Base-by-base conservation (phyloP, 2,329 filamentous ascomycete genomes). In the Juglanconis sp. region DNA sequence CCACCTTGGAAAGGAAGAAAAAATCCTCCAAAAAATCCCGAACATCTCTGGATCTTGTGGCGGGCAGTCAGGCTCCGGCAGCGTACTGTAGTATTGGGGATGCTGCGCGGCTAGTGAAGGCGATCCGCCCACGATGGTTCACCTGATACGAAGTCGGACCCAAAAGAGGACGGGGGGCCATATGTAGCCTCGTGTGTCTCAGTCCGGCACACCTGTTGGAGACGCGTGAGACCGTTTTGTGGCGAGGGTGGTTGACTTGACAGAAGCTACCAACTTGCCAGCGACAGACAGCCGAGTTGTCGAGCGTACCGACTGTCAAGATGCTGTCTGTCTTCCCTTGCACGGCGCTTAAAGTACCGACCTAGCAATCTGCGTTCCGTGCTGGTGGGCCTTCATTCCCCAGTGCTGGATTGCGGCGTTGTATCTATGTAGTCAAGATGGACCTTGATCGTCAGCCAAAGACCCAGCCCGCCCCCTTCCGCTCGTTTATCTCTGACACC, bases 391-490 rank as follows among this genome's bases (percentile, higher is more conserved):
- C 44, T 49, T 46, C 13, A 44, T 48, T 10, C 38, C 49, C 24
- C 24, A 46, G 57, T 44, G 56, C 56, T 59, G 56, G 44, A 32
- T 48, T 6, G 44, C 42, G 36, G 46, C 6, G 47, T 34, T 42
- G 17, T 46, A 57, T 51, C 47, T 36, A 42, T 10, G 17, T 17
- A 42, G 48, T 34, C 32, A 51, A n/a, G 6, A 50, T 48, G 35
- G 47, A 36, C 58, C 47, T 10, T 49, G 49, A 44, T 57, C 42
- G 46, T 55, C 57, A 53, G 31, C 42, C 53, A 55, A 24, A 55
- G 53, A 24, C 42, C 35, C 46, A 59, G 46, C 44, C 44, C 32
- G 49, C 32, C 32, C 40, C 49, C 30, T 31, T 36, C 48, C 53
- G 56, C 38, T 47, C 52, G 42, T 56, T 24, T 44, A 60, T 48